Base-by-base conservation (phyloP, 768 basidiomycete genomes). In the Trametopsis cervina region DNA sequence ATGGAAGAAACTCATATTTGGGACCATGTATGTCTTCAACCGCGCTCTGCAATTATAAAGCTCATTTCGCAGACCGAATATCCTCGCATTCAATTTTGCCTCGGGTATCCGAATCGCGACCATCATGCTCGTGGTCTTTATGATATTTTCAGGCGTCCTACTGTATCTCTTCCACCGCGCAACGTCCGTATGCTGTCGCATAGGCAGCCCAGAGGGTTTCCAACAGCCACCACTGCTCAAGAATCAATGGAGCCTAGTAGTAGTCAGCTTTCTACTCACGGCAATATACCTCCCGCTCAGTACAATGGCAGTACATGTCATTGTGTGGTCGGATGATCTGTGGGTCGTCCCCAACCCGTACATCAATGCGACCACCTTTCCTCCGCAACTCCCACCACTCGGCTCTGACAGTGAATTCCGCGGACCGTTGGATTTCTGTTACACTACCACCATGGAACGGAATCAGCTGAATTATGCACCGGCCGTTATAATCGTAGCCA, bases 301-400 rank as follows among this genome's bases (percentile, higher is more conserved):
- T 54, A 87, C 84, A 12, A 78, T 90, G 72, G 77, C 84, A 0
- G 68, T 89, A 15, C 85, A 85, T 55, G 85, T 85, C 24, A 66
- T 89, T 13, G 76, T 85, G 1, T 89, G 84, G 85, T 84, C 83
- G 0, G 72, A 80, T 40, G 88, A 89, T 65, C 73, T 85, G 17
- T 89, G 84, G 85, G 72, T 74, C 4, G 76, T 86, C 22, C 64
- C 76, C 0, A 86, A 86, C 59, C 83, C 84, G 3, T 86, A 86
- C 56, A 63, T 64, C 40, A 81, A 82, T 56, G 70, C 75, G 2
- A 79, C 78, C 1, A 58, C 70, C 1, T 69, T 65, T 21, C 74
- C 78, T 2, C 79, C 82, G 1, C 52, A 59, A 1, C 54, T 80
- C 0, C 59, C 71, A 1, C 74, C 78, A 2, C 62, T 85, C 13